Percentiles rank a stretch among this genome's conserved stretches.
These are phyloP conservation scores for Pyrus hybrid DNA, from an alignment of 331 rosid genomes.

Conservation along the genomic window DNA sequence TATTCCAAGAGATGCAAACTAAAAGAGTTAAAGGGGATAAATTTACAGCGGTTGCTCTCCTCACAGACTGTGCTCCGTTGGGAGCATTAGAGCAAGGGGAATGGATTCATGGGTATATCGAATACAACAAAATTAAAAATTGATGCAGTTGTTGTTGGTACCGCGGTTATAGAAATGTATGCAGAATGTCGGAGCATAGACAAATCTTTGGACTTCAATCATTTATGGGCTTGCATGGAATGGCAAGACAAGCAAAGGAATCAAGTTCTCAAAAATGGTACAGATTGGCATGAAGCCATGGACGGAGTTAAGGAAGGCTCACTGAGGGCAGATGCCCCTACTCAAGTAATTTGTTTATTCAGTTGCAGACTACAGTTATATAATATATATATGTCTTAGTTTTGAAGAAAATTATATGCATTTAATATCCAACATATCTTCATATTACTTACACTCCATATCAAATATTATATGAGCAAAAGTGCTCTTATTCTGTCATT, in stretches of 20 bases:
- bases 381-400: too few species aligned
- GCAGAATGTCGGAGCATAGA: constrained; percentile 69
- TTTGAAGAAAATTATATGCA: too few species aligned
- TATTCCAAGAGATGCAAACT: constrained; percentile 59
- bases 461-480: too few species aligned
- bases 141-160: constrained; percentile 56
- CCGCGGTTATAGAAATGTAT: constrained; percentile 76
- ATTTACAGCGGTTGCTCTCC: constrained; percentile 53
- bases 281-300: too few species aligned
- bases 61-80: constrained; percentile 66
- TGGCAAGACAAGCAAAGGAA: constrained; percentile 52
- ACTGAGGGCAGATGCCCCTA: too few species aligned
- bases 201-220: constrained; percentile 61
- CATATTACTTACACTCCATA: too few species aligned
- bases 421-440: too few species aligned
- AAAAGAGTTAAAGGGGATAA: too few species aligned
- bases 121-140: constrained; percentile 33
- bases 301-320: too few species aligned
- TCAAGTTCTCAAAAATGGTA: constrained; percentile 54
- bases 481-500: too few species aligned
- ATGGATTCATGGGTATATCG: constrained; percentile 57
- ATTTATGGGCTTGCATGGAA: constrained; percentile 73
- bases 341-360: too few species aligned
- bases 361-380: too few species aligned
- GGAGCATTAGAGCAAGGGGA: constrained; percentile 74